Percentiles rank a stretch among this genome's conserved stretches.
Evolutionary conservation across 148 eudicot genomes (phyloP).

Genomic region (Polygonum maritimum): DNA sequence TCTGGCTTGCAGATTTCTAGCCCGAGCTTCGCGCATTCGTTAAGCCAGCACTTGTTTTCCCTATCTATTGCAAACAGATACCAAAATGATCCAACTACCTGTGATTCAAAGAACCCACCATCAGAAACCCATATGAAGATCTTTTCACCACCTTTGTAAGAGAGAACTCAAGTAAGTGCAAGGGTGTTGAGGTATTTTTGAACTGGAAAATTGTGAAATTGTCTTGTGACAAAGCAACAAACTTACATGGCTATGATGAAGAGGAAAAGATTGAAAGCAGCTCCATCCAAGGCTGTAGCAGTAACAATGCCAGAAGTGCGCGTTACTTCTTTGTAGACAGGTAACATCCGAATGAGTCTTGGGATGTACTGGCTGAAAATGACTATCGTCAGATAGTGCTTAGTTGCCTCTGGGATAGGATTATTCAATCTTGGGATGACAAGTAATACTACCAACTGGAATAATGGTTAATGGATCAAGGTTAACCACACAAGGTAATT

Average conservation of each 20-base stretch:
- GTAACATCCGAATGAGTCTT: conserved; percentile 49
- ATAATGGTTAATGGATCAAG: background rate
- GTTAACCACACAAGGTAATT: background rate
- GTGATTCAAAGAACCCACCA: conserved; percentile 5
- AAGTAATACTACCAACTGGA: conserved; percentile 41
- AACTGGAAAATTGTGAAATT: no score
- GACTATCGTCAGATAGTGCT: conserved; percentile 34
- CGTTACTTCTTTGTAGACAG: conserved; percentile 57
- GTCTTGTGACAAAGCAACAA: no score
- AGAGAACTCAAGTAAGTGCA: background rate
- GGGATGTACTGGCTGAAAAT: conserved; percentile 58
- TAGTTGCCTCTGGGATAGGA: background rate
- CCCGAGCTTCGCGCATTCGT: conserved; percentile 22
- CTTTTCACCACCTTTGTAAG: background rate
- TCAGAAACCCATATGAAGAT: background rate
- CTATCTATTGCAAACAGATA: conserved; percentile 62
- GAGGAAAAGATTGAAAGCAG: conserved; percentile 69
- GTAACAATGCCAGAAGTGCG: conserved; percentile 68
- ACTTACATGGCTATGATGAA: conserved; percentile 93
- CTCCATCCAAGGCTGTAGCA: conserved; percentile 89
- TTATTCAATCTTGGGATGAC: background rate
- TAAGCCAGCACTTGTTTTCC: conserved; percentile 48
- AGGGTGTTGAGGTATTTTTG: background rate
- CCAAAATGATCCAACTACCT: conserved; percentile 82
- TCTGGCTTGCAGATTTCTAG: background rate